Percentiles rank a stretch among this genome's conserved stretches.
These are phyloP conservation scores for Hansenula lynferdii DNA, from an alignment of 1,139 yeast species.

Conservation along the genomic window DNA sequence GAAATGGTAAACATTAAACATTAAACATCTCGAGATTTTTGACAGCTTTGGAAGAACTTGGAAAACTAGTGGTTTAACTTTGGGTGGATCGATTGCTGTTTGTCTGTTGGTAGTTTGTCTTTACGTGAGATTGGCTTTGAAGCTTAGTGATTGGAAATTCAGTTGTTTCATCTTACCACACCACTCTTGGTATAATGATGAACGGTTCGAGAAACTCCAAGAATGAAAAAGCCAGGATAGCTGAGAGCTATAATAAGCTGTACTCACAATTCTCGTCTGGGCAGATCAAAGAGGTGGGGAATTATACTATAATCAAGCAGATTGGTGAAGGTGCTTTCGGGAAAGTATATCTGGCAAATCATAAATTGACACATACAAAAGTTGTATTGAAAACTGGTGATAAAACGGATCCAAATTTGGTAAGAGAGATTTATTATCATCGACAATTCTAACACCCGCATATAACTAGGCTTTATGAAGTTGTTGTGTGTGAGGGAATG, in stretches of 20 bases:
- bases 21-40: not conserved
- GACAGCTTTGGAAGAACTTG: not conserved
- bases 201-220: slow-evolving; percentile 11
- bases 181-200: slow-evolving; percentile 1
- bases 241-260: slow-evolving; percentile 61
- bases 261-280: slow-evolving; percentile 50
- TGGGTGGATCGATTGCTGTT: too few relatives aligned
- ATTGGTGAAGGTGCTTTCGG: slow-evolving; percentile 94
- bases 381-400: slow-evolving; percentile 86
- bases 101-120: too few relatives aligned
- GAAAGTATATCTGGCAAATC: slow-evolving; percentile 80
- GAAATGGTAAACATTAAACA: too few relatives aligned
- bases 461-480: slow-evolving; percentile 81
- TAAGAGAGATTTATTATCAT: slow-evolving; percentile 87
- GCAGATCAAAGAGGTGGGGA: slow-evolving; percentile 64
- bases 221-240: slow-evolving; percentile 29
- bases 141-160: too few relatives aligned
- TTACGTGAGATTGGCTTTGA: too few relatives aligned
- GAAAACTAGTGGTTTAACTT: too few relatives aligned
- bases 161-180: too few relatives aligned
- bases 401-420: slow-evolving; percentile 83
- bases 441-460: slow-evolving; percentile 80
- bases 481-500: slow-evolving; percentile 70
- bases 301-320: slow-evolving; percentile 62
- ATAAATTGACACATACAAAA: slow-evolving; percentile 62